A percentile compares a stretch with the other conserved stretches of the same genome.
Evolutionary conservation across 2,329 filamentous ascomycete genomes (phyloP).

Genomic region (Fonsecaea multimorphosa): DNA sequence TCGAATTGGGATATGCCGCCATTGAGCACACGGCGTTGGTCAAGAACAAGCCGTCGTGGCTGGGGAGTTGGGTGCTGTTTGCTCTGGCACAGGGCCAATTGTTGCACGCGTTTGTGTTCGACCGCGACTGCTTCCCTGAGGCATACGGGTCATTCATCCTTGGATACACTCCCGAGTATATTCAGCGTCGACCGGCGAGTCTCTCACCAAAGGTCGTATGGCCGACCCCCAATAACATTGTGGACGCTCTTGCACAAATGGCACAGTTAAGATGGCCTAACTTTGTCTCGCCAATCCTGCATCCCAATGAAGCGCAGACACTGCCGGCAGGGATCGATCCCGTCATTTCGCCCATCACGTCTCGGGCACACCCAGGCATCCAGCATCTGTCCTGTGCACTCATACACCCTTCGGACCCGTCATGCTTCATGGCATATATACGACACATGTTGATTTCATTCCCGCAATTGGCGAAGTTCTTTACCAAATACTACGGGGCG

Average conservation of each 20-base stretch:
- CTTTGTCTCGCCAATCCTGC: constrained; percentile 85
- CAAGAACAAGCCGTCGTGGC: constrained; percentile 76
- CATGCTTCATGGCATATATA: constrained; percentile 83
- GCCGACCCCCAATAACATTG: constrained; percentile 76
- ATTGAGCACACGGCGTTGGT: constrained; percentile 74
- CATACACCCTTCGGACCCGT: constrained; percentile 85
- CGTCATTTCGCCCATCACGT: constrained; percentile 76
- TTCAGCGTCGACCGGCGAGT: constrained; percentile 72
- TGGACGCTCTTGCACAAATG: constrained; percentile 82
- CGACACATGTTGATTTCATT: constrained; percentile 87
- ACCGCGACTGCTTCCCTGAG: constrained; percentile 73
- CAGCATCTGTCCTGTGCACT: constrained; percentile 81
- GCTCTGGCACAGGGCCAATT: constrained; percentile 77
- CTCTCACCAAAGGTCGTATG: constrained; percentile 72
- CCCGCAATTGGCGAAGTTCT: constrained; percentile 76
- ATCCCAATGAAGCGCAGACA: constrained; percentile 69
- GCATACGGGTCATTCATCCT: constrained; percentile 70
- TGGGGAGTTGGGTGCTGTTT: constrained; percentile 82
- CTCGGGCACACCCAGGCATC: constrained; percentile 85
- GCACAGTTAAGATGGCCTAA: constrained; percentile 83
- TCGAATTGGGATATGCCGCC: constrained; percentile 87
- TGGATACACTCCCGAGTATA: constrained; percentile 75
- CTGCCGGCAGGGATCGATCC: constrained; percentile 69
- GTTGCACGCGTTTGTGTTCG: constrained; percentile 76
- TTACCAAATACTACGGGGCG: constrained; percentile 70